Conservation (phyloP, 106 monocot genomes). For the Phalaenopsis aphrodite region DNA sequence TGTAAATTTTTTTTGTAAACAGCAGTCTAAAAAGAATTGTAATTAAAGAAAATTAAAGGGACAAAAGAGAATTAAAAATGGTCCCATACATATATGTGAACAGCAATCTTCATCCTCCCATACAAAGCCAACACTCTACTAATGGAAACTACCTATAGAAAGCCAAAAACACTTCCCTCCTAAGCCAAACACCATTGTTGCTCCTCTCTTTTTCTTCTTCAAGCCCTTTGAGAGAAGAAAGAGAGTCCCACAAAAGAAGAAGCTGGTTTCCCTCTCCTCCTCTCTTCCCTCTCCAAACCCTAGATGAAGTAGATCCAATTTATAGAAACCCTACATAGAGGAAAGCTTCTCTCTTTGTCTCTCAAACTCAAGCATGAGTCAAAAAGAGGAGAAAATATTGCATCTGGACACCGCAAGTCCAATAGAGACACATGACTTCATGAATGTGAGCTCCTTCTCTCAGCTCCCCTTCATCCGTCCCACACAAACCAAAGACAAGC, state of each 20-base stretch:
- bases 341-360: too few species aligned
- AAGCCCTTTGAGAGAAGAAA: not conserved
- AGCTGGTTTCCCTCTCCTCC: not conserved
- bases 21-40: not conserved
- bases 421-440: slow-evolving; percentile 51
- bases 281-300: not conserved
- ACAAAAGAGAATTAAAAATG: not conserved
- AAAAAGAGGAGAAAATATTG: not conserved
- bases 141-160: not conserved
- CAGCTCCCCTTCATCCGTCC: slow-evolving; percentile 84
- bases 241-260: too few species aligned
- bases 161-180: not conserved
- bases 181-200: not conserved
- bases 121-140: not conserved
- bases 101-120: not conserved
- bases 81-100: slow-evolving; percentile 1
- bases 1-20: too few species aligned
- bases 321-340: not conserved
- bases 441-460: slow-evolving; percentile 77
- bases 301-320: not conserved
- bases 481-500: slow-evolving; percentile 2
- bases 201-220: not conserved
- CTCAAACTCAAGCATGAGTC: not conserved
- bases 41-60: slow-evolving; percentile 1
- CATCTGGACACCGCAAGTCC: not conserved